phyloP scores from a whole-genome alignment of 2,329 filamentous ascomycete species.

The Endothia cerciana region DNA sequence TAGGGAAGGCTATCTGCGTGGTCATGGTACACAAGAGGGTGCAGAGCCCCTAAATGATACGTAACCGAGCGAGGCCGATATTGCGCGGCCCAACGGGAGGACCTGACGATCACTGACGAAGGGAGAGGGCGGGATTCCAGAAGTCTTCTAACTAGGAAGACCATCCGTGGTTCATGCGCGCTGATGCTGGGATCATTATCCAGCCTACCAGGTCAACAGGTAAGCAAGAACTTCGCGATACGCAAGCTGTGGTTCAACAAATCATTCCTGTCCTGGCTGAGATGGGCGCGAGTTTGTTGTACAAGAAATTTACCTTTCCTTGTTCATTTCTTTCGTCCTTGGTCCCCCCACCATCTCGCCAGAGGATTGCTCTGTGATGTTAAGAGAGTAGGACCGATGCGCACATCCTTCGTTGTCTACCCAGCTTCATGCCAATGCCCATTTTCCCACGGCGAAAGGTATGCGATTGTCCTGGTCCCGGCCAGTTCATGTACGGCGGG shows the following conservation, averaged over 20 bases:
- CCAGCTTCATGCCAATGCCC: background rate
- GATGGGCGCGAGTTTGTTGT: background rate
- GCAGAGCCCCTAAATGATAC: conserved; percentile 21
- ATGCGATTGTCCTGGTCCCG: background rate
- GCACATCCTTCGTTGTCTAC: background rate
- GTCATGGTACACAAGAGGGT: conserved; percentile 14
- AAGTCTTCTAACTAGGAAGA: background rate
- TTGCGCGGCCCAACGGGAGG: conserved; percentile 12
- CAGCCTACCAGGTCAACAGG: background rate
- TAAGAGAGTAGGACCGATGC: background rate
- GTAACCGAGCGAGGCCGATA: conserved; percentile 28
- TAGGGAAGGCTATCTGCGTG: conserved; percentile 2
- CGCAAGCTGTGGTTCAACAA: background rate
- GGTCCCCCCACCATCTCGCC: background rate
- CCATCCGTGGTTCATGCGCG: background rate
- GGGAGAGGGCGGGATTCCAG: background rate
- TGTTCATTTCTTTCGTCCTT: background rate
- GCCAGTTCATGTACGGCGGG: background rate
- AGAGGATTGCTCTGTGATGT: background rate
- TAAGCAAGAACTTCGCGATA: background rate
- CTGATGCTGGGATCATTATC: background rate
- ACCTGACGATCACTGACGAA: background rate
- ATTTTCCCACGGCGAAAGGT: background rate
- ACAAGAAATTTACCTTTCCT: background rate
- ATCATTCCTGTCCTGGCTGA: background rate